Conservation (phyloP, 2,329 filamentous ascomycete species). For the Fusarium oligoseptatum region DNA sequence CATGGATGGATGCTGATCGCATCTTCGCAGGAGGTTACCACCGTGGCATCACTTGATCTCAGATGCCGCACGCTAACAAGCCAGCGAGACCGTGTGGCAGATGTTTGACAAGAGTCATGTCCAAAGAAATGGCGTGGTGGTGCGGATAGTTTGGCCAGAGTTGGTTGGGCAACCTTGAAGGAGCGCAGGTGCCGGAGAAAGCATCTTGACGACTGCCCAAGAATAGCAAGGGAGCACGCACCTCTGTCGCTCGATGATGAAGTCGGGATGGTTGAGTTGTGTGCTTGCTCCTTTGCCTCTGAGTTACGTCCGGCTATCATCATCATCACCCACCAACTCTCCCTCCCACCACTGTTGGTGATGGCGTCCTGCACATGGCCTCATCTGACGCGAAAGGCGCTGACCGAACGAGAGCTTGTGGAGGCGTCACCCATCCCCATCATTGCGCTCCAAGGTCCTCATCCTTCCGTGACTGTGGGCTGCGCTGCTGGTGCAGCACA, state of each 20-base stretch:
- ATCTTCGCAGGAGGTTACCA: constrained; percentile 23
- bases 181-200: constrained; percentile 6
- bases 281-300: constrained; percentile 13
- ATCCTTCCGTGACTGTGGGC: not conserved
- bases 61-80: constrained; percentile 35
- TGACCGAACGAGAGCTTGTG: constrained; percentile 16
- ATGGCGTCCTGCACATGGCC: constrained; percentile 30
- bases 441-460: not conserved
- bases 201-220: constrained; percentile 1
- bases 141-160: constrained; percentile 12
- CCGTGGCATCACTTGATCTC: constrained; percentile 43
- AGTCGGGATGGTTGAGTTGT: constrained; percentile 15
- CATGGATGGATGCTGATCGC: constrained; percentile 31
- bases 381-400: constrained; percentile 31
- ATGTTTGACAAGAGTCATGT: constrained; percentile 39
- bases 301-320: constrained; percentile 31
- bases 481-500: constrained; percentile 7
- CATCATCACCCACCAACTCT: constrained; percentile 7
- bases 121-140: constrained; percentile 23
- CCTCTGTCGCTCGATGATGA: not conserved
- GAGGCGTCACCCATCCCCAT: not conserved
- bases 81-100: constrained; percentile 21
- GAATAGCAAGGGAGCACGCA: constrained; percentile 11
- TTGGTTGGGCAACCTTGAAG: constrained; percentile 12
- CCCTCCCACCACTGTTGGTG: constrained; percentile 3